Evolutionary conservation across 2,329 filamentous ascomycete species (phyloP).

Genomic region (Arthrobotrys pseudoclavata): DNA sequence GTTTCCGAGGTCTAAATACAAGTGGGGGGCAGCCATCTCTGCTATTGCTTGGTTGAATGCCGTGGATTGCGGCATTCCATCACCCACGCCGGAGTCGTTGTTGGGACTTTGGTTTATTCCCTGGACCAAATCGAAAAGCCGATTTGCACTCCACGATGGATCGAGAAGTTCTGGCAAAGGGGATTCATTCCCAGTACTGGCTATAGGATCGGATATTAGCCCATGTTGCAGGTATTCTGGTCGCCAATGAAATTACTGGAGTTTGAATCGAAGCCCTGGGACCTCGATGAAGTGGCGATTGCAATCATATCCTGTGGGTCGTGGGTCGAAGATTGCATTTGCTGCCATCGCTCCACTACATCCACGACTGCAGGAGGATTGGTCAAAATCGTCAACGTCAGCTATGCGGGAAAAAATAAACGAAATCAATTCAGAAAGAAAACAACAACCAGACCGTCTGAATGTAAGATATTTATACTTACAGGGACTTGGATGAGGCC

Average conservation of each 20-base stretch:
- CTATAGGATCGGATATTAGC: background rate
- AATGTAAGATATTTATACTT: background rate
- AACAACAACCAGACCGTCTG: background rate
- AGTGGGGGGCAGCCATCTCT: background rate
- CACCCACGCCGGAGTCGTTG: background rate
- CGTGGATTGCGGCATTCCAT: background rate
- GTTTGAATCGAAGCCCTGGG: background rate
- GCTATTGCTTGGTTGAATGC: background rate
- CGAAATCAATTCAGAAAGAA: background rate
- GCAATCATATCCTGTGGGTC: background rate
- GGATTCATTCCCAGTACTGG: background rate
- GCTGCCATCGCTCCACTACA: background rate
- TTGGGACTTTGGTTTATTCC: background rate
- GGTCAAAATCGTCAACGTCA: background rate
- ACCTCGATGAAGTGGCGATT: background rate
- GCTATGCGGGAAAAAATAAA: background rate
- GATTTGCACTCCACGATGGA: background rate
- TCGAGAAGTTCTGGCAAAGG: background rate
- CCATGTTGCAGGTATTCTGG: background rate
- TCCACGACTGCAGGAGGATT: background rate
- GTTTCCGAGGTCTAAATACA: background rate
- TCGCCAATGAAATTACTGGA: background rate
- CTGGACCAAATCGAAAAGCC: background rate
- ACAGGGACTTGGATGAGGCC: slow-evolving; percentile 8
- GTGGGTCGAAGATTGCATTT: background rate